These are phyloP conservation scores for Sherardia arvensis DNA, from an alignment of 257 asterid genomes.

Conservation along the genomic window DNA sequence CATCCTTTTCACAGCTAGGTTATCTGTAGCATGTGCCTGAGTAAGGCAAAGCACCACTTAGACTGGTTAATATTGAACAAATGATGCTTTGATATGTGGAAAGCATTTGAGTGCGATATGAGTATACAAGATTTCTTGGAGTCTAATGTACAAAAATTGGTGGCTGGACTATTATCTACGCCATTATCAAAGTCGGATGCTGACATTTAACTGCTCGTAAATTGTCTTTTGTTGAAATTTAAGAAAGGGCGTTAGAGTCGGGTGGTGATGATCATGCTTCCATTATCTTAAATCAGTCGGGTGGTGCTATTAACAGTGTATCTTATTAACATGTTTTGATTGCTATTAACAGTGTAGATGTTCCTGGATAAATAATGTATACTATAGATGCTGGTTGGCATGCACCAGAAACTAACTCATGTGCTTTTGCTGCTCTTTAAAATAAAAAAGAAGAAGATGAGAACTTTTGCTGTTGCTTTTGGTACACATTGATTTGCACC, in stretches of 20 bases:
- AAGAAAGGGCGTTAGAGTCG: background rate
- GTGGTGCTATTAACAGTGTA: too few species aligned
- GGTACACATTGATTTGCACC: too few species aligned
- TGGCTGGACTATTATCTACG: constrained; percentile 6
- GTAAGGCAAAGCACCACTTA: constrained; percentile 11
- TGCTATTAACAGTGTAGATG: too few species aligned
- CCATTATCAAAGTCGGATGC: constrained; percentile 5
- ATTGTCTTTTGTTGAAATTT: background rate
- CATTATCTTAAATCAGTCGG: background rate
- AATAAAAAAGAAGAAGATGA: too few species aligned
- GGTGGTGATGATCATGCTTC: background rate
- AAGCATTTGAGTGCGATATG: background rate
- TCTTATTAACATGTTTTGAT: too few species aligned
- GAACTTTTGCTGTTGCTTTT: too few species aligned
- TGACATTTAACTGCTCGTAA: constrained; percentile 6
- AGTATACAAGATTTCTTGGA: constrained; percentile 9
- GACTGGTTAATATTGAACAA: background rate
- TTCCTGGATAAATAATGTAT: too few species aligned
- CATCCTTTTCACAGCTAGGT: constrained; percentile 7
- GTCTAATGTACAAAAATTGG: constrained; percentile 6
- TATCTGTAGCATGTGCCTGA: too few species aligned
- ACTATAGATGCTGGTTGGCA: too few species aligned
- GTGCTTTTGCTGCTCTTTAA: too few species aligned
- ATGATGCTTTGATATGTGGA: constrained; percentile 4
- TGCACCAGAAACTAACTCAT: too few species aligned